A percentile compares a stretch with the other conserved stretches of the same genome.
Evolutionary conservation across 768 basidiomycete genomes (phyloP).

Genomic region (Mycena olivaceomarginata): DNA sequence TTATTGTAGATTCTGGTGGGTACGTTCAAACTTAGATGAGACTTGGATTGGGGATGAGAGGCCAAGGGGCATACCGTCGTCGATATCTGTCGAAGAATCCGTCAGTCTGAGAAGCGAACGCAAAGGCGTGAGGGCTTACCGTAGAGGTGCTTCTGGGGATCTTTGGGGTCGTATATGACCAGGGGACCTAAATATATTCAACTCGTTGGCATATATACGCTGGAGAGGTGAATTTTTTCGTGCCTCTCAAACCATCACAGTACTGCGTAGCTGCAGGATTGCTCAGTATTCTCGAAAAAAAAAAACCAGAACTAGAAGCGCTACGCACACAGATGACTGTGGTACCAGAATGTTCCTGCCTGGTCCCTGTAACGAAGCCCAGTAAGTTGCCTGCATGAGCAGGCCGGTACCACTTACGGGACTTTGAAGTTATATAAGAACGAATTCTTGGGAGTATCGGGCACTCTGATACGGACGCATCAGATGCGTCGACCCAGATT

Average conservation of each 20-base stretch:
- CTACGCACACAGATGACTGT: constrained; percentile 58
- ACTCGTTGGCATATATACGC: no score
- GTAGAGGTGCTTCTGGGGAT: constrained; percentile 56
- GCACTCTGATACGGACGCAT: constrained; percentile 59
- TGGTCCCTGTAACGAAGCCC: constrained; percentile 11
- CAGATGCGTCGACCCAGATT: constrained; percentile 45
- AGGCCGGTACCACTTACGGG: constrained; percentile 30
- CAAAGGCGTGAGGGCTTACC: constrained; percentile 33
- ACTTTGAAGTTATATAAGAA: constrained; percentile 65
- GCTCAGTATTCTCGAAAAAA: neutral
- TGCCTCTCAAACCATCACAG: constrained; percentile 49
- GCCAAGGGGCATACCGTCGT: constrained; percentile 50
- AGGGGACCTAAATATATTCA: constrained; percentile 28
- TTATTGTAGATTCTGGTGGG: constrained; percentile 45
- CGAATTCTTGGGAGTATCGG: constrained; percentile 64
- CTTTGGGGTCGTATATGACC: constrained; percentile 61
- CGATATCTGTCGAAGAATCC: constrained; percentile 44
- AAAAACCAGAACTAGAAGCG: constrained; percentile 37
- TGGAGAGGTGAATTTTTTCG: no score
- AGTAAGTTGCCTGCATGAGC: neutral
- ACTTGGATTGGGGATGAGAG: neutral
- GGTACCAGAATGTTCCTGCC: constrained; percentile 61
- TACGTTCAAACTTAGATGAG: neutral
- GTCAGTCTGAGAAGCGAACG: neutral
- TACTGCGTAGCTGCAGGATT: constrained; percentile 62